These are phyloP conservation scores for Dispira simplex DNA, from an alignment of 192 early-diverging fungal genomes.

Conservation along the genomic window DNA sequence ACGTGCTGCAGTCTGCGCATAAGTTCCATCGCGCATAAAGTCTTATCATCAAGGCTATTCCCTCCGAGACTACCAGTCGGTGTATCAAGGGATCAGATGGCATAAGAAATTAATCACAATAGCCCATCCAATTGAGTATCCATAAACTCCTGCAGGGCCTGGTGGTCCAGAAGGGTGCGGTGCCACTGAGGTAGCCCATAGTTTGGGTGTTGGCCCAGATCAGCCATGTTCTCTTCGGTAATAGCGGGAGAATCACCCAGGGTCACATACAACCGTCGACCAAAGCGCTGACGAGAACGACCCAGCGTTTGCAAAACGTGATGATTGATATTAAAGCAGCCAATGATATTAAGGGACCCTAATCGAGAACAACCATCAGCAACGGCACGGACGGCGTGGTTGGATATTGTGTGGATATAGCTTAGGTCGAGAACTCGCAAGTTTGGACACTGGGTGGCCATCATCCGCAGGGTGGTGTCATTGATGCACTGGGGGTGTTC, in stretches of 20 bases:
- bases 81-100: too few relatives aligned
- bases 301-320: background rate
- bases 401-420: conserved; percentile 4
- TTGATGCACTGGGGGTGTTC: background rate
- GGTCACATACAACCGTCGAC: background rate
- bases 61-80: too few relatives aligned
- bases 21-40: too few relatives aligned
- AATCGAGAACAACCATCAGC: background rate
- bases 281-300: background rate
- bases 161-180: background rate
- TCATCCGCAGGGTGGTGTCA: background rate
- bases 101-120: too few relatives aligned
- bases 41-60: too few relatives aligned
- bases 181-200: background rate
- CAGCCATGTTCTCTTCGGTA: background rate
- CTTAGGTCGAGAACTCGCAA: conserved; percentile 1
- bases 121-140: background rate
- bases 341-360: background rate
- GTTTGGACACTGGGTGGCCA: background rate
- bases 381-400: background rate
- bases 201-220: background rate
- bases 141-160: background rate
- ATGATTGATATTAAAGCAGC: conserved; percentile 3
- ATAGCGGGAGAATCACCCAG: background rate
- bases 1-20: too few relatives aligned